Evolutionary conservation across 2,329 filamentous ascomycete genomes (phyloP), one percentile per base, ranked within the genome.

Genomic region (Penicillium frequentans): DNA sequence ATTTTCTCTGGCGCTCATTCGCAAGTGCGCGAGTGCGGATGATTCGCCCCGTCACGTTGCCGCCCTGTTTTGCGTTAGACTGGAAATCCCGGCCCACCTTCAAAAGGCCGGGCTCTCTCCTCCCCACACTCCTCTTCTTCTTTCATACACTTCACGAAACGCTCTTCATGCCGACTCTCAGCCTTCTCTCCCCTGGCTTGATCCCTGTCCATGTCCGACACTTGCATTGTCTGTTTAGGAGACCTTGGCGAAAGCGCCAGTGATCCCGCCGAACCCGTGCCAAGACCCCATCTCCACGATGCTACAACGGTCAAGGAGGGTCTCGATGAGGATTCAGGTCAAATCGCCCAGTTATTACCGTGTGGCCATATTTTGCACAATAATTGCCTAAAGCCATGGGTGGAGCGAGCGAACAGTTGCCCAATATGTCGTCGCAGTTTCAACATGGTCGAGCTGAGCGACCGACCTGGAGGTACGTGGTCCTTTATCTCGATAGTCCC

Each of bases 351-450:
- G 68, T 70, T 88, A 27, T 72, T 87, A 58, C 88, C 91, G 47
- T 99, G 95, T 76, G 90, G 91, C 57, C 96, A 99, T 80, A 85
- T 93, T 66, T 82, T 99, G 66, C 95, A 99, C 78, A 89, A 99
- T 78, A 87, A 89, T 52, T 99, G 95, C 75, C 83, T 99, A 65
- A 89, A 90, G 67, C 91, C 92, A 66, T 99, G 95, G 95, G 91
- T 93, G 46, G 91, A 96, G 77, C 90, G 96, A 74, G 93, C 95
- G 62, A 99, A 98, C 77, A 97, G 93, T 73, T 99, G 95, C 75
- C 95, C 95, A 46, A 96, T 99, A 75, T 99, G 95, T 77, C 90
- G 95, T 65, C 90, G 91, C 68, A 86, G 84, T 62, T 98, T 99
- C 80, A 93, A 98, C 76, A 79, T 89, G 67, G 93, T 99, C 64